Base-by-base conservation (phyloP, 2,329 filamentous ascomycete species). In the Fusarium chlamydosporum region DNA sequence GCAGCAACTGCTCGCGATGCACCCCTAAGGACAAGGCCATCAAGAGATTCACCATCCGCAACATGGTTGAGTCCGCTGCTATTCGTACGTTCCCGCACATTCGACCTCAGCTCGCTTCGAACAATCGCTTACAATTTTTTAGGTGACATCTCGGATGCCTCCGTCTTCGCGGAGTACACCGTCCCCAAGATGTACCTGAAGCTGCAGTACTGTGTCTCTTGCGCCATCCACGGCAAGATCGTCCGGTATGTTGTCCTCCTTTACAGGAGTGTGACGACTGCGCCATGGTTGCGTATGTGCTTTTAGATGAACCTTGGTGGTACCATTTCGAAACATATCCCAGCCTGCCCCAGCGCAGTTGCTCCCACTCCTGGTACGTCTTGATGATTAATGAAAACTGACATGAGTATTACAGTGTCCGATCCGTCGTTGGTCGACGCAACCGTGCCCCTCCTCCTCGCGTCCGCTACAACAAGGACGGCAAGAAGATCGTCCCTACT, bases 131-230 rank as follows among this genome's bases (percentile, higher is more conserved):
- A 70, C 64, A 61, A 48, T 31, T 56, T 45, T 60, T 61, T 80
- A 98, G 96, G 96, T 94, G 96, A 99, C 93, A 99, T 99, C 88
- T 97, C 94, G 76, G 96, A 99, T 84, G 96, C 96, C 81, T 98
- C 96, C 81, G 96, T 99, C 85, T 99, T 98, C 87, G 85, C 92
- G 80, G 96, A 99, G 88, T 99, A 99, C 90, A 94, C 94, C 78
- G 95, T 99, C 81, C 96, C 96, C 86, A 99, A 99, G 93, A 99
- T 99, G 96, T 99, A 99, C 93, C 89, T 99, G 87, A 99, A 99
- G 92, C 92, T 99, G 84, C 96, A 99, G 89, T 99, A 99, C 93
- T 99, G 96, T 85, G 96, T 99, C 82, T 98, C 95, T 85, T 99
- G 96, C 87, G 96, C 96, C 82, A 99, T 99, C 77, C 96, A 99